Evolutionary conservation across 805 yeast species (phyloP), one percentile per base, ranked within the genome.

Genomic region (Metschnikowia amazonensis): DNA sequence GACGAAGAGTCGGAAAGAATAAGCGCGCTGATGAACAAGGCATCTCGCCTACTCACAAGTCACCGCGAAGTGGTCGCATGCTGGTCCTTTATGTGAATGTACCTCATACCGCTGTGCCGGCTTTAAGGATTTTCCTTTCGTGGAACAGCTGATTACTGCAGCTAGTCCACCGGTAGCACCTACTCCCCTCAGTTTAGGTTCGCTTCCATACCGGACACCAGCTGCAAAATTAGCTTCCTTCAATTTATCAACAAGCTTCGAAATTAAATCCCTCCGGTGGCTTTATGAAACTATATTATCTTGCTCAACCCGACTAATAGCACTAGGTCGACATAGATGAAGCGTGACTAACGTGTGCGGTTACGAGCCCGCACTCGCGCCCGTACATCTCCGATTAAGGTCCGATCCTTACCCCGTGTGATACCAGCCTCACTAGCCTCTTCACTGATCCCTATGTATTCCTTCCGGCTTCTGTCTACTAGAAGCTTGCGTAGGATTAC

Each of bases 381-480:
- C 43, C 29, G 36, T 31, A 32, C 43, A 39, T 39, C 42, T 23
- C 42, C 42, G 42, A 39, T 39, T 30, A 39, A 31, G 43, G 17
- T 30, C 42, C 36, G 34, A 40, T 40, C 36, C 30, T 16, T 32
- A 31, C 30, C 24, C 43, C 43, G 17, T 14, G 10, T 6, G 8
- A 9, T 13, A 20, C 21, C 36, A 20, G 36, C 41, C 23, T 37
- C 33, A 11, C 33, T 14, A 20, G 33, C 24, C n/a, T n/a, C 18
- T 20, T n/a, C 3, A 35, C 28, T 23, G 14, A 29, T 14, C 32
- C n/a, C 10, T 14, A 37, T 37, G 41, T n/a, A 28, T 18, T 29
- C 33, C 5, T 20, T 37, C 8, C 38, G 29, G n/a, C n/a, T 18
- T 10, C 41, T 37, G 41, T 5, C 41, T 13, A 14, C 8, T 27